phyloP scores from a whole-genome alignment of 2,329 filamentous ascomycete genomes.

The Pyrenophora graminea region DNA sequence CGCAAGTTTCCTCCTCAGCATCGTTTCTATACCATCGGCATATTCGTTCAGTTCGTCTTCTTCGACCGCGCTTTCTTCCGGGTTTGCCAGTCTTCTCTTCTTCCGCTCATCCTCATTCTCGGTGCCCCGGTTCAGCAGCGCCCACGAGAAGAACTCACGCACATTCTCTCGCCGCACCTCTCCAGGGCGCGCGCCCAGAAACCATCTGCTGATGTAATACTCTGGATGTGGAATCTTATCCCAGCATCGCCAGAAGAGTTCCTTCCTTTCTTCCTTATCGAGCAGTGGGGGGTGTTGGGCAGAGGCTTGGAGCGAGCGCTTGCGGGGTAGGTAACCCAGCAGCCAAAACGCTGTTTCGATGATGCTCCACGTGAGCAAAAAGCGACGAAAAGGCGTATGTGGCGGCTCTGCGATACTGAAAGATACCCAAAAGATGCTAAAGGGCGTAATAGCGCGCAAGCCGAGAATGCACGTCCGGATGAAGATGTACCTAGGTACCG shows the following conservation, averaged over 20 bases:
- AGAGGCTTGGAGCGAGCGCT: slow-evolving; percentile 56
- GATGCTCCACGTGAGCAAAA: slow-evolving; percentile 52
- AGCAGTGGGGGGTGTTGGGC: slow-evolving; percentile 56
- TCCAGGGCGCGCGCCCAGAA: slow-evolving; percentile 60
- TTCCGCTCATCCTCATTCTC: slow-evolving; percentile 34
- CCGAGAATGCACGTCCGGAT: slow-evolving; percentile 56
- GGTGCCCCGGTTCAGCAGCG: slow-evolving; percentile 62
- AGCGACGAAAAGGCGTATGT: slow-evolving; percentile 29
- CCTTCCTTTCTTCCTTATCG: slow-evolving; percentile 54
- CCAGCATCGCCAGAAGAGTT: slow-evolving; percentile 62
- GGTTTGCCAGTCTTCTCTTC: slow-evolving; percentile 17
- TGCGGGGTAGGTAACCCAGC: slow-evolving; percentile 58
- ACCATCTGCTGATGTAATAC: slow-evolving; percentile 67
- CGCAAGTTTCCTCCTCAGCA: slow-evolving; percentile 57
- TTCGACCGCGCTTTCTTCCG: slow-evolving; percentile 33
- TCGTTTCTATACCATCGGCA: slow-evolving; percentile 57
- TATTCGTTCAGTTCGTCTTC: slow-evolving; percentile 62
- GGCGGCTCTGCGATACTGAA: slow-evolving; percentile 42
- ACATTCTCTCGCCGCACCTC: slow-evolving; percentile 71
- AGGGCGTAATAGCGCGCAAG: slow-evolving; percentile 56
- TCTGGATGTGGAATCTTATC: slow-evolving; percentile 60
- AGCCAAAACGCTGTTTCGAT: slow-evolving; percentile 62
- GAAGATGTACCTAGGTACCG: slow-evolving; percentile 47
- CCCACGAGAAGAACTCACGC: slow-evolving; percentile 69
- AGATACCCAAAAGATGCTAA: slow-evolving; percentile 54